Conservation (phyloP, 2,329 filamentous ascomycete species). For the Balansia obtecta region DNA sequence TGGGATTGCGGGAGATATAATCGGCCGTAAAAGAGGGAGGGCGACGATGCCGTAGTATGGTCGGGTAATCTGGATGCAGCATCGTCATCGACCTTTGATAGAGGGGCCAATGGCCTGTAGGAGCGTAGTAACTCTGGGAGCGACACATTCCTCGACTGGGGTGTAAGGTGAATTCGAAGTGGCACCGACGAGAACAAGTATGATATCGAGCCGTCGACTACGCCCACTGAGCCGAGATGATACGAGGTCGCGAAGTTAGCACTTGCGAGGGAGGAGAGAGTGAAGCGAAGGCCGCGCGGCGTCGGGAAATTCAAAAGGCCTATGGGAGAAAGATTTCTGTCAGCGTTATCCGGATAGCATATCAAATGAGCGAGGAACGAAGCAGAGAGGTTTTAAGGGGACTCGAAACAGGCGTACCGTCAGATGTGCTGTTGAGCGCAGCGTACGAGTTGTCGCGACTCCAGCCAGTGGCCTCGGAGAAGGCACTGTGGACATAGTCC, state of each 20-base stretch:
- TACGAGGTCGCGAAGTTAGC: slow-evolving; percentile 93
- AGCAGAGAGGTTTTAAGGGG: background rate
- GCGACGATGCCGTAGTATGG: slow-evolving; percentile 21
- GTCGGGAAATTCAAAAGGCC: slow-evolving; percentile 82
- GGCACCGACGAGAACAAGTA: slow-evolving; percentile 89
- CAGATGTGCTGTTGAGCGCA: slow-evolving; percentile 68
- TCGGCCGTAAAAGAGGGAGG: slow-evolving; percentile 61
- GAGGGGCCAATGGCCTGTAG: slow-evolving; percentile 65
- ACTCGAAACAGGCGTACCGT: slow-evolving; percentile 43
- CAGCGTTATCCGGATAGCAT: slow-evolving; percentile 8
- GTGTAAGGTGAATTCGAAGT: slow-evolving; percentile 50
- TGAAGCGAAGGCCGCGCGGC: slow-evolving; percentile 71
- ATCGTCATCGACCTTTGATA: slow-evolving; percentile 24
- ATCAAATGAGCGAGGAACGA: background rate
- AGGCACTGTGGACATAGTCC: slow-evolving; percentile 89
- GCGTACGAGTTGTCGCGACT: slow-evolving; percentile 87
- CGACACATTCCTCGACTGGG: slow-evolving; percentile 61
- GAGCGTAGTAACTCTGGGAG: slow-evolving; percentile 68
- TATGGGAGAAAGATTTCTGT: slow-evolving; percentile 21
- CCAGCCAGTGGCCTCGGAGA: slow-evolving; percentile 79
- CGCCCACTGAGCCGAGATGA: slow-evolving; percentile 73
- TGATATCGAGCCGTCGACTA: slow-evolving; percentile 93
- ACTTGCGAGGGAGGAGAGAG: slow-evolving; percentile 81
- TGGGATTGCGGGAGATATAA: slow-evolving; percentile 75
- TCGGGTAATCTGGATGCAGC: slow-evolving; percentile 8